phyloP scores from a whole-genome alignment of 805 yeast genomes.

The Sugiyamaella chiloensis region DNA sequence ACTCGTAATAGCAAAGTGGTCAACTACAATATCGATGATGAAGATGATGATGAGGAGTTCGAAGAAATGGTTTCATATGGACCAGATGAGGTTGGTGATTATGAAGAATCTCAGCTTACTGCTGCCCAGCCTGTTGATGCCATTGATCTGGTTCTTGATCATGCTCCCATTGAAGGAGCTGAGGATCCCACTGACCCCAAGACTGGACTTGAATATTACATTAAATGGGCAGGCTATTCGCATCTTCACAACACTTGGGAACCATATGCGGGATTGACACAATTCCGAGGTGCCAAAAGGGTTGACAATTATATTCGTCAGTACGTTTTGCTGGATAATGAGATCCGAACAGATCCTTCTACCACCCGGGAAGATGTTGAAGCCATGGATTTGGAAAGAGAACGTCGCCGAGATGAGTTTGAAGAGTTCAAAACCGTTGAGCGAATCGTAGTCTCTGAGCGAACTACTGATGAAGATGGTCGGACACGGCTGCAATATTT shows the following conservation, averaged over 20 bases:
- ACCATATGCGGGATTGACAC: constrained; percentile 46
- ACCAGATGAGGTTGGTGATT: constrained; percentile 20
- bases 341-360: constrained; percentile 71
- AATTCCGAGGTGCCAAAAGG: constrained; percentile 71
- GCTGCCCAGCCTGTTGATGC: constrained; percentile 41
- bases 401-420: constrained; percentile 76
- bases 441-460: constrained; percentile 81
- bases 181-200: constrained; percentile 30
- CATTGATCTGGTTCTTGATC: constrained; percentile 54
- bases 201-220: constrained; percentile 28
- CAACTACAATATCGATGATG: constrained; percentile 72
- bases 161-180: constrained; percentile 43
- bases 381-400: constrained; percentile 87
- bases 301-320: constrained; percentile 88
- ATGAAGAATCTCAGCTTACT: constrained; percentile 26
- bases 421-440: constrained; percentile 84
- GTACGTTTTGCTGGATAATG: constrained; percentile 66
- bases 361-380: constrained; percentile 92
- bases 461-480: constrained; percentile 53
- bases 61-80: constrained; percentile 37
- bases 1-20: constrained; percentile 68
- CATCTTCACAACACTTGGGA: constrained; percentile 98
- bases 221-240: constrained; percentile 85
- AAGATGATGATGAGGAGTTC: constrained; percentile 47
- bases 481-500: constrained; percentile 70